Conservation (phyloP, 1,284 basidiomycete species). For the Lentinus polychrous region DNA sequence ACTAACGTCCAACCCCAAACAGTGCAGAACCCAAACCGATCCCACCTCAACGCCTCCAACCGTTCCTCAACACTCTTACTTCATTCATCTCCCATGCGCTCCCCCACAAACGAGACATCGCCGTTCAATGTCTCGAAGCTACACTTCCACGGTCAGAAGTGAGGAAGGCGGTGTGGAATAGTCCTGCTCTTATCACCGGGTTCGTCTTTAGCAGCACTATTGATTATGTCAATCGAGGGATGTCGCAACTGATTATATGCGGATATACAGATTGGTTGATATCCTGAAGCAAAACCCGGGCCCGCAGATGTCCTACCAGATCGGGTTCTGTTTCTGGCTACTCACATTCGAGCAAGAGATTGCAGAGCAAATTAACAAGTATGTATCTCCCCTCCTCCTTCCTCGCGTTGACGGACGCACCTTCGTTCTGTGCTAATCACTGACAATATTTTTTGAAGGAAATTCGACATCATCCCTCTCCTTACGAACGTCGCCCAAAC, state of each 20-base stretch:
- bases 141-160: slow-evolving; percentile 79
- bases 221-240: too few relatives aligned
- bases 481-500: slow-evolving; percentile 82
- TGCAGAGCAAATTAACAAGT: slow-evolving; percentile 62
- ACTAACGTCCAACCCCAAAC: slow-evolving; percentile 3
- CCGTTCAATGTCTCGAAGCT: slow-evolving; percentile 85
- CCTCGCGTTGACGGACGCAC: too few relatives aligned
- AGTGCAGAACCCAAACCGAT: slow-evolving; percentile 52
- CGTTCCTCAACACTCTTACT: slow-evolving; percentile 63
- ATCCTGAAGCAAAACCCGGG: slow-evolving; percentile 69
- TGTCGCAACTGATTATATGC: too few relatives aligned
- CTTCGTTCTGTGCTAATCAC: too few relatives aligned
- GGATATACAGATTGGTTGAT: slow-evolving; percentile 71
- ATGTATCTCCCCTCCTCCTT: slow-evolving; percentile 2
- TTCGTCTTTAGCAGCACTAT: too few relatives aligned
- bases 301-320: slow-evolving; percentile 95
- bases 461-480: slow-evolving; percentile 85
- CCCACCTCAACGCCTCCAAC: slow-evolving; percentile 52
- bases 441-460: slow-evolving; percentile 56
- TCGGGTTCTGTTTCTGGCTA: slow-evolving; percentile 90
- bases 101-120: slow-evolving; percentile 78
- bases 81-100: slow-evolving; percentile 55
- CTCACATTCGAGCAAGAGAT: slow-evolving; percentile 86
- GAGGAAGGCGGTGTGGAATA: slow-evolving; percentile 67
- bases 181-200: slow-evolving; percentile 63